Base-by-base conservation (phyloP, 169 alveolate species). In the Plasmodium gaboni region DNA sequence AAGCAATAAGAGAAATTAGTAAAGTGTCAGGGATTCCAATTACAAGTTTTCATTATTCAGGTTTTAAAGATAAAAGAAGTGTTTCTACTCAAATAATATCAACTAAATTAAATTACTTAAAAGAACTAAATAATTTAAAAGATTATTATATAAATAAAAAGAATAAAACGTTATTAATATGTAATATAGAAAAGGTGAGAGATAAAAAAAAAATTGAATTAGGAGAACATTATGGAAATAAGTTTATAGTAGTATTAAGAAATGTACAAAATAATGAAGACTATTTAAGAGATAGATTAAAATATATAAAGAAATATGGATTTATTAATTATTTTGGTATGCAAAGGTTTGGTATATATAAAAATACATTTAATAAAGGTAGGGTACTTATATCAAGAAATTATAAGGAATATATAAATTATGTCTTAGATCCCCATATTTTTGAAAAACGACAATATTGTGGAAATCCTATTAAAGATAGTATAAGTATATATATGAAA, bases 271-370 rank as follows among this genome's bases (percentile, higher is more conserved):
- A 24, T 22, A 63, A 71, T 71, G 87, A 86, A 48, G 85, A 86
- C 15, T 86, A 86, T 86, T 61, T 86, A 86, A 86, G 69, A 28
- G 65, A 46, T 51, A 70, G 85, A 48, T 59, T 86, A 63, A 42
- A 44, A 8, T 24, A 59, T 61, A 86, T 86, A 46, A 86, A 86
- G 72, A 69, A 71, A 86, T 64, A 70, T 70, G 92, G 92, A 28
- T 86, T 86, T 19, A 86, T 86, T 42, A 86, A 86, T 46, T 86
- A 86, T 86, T 86, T 86, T 86, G 92, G 92, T 26, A 86, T 86
- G 92, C 92, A 86, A 86, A 44, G 92, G 48, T 86, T 86, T 86
- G 92, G 92, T 17, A 55, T 70, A 8, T 86, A 86, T 86, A 69
- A 72, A 60, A 86, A 86, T 67, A 86, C 92, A 24, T 59, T 69